Evolutionary conservation across 2,329 filamentous ascomycete species (phyloP).

Genomic region (Fusarium brevicatenulatum): DNA sequence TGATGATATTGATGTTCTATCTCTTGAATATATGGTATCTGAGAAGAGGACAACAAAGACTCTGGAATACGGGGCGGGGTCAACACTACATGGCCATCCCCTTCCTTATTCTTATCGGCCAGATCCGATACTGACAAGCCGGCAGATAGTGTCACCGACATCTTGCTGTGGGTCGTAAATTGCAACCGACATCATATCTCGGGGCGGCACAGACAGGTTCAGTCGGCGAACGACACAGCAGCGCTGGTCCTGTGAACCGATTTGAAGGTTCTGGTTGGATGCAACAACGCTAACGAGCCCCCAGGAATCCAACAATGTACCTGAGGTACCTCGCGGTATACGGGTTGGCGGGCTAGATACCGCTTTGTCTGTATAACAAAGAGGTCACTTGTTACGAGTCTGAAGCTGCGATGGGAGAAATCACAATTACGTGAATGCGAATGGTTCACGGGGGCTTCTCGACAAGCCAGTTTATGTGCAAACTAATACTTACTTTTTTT

Average conservation of each 20-base stretch:
- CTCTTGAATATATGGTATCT: slow-evolving; percentile 9
- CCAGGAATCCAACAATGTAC: slow-evolving; percentile 25
- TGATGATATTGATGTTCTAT: slow-evolving; percentile 19
- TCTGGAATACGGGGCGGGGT: slow-evolving; percentile 41
- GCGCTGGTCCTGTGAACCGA: slow-evolving; percentile 41
- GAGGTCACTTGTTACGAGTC: neutral
- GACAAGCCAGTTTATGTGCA: neutral
- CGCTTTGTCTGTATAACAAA: slow-evolving; percentile 17
- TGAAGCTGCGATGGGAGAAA: neutral
- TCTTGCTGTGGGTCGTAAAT: slow-evolving; percentile 42
- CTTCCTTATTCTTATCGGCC: slow-evolving; percentile 40
- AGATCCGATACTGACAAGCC: slow-evolving; percentile 39
- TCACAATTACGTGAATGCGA: neutral
- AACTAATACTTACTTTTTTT: neutral
- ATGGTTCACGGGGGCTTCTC: neutral
- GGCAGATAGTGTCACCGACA: slow-evolving; percentile 46
- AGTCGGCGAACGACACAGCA: slow-evolving; percentile 31
- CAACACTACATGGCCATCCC: slow-evolving; percentile 26
- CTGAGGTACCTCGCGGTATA: slow-evolving; percentile 13
- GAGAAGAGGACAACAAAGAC: slow-evolving; percentile 41
- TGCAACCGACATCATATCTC: slow-evolving; percentile 34
- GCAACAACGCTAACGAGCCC: slow-evolving; percentile 38
- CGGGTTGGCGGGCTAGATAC: neutral
- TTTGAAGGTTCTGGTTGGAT: slow-evolving; percentile 44
- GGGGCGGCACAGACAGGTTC: slow-evolving; percentile 30